These are phyloP conservation scores for Cyberlindnera japonica DNA, from an alignment of 805 yeast species.

Conservation along the genomic window DNA sequence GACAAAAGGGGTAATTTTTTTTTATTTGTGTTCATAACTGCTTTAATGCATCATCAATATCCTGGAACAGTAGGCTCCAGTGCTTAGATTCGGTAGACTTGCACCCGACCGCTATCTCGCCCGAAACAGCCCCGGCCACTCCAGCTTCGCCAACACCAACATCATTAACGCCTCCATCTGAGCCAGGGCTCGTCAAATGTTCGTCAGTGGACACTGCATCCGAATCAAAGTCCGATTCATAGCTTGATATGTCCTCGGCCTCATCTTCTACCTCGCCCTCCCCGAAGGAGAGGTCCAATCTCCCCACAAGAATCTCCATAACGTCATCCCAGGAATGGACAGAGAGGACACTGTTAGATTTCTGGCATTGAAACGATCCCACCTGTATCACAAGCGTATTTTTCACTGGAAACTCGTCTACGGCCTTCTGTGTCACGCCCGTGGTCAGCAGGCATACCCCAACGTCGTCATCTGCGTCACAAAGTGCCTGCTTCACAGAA, in stretches of 20 bases:
- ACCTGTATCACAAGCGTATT: slow-evolving; percentile 19
- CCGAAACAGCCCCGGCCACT: too few species aligned
- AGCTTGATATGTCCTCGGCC: slow-evolving; percentile 13
- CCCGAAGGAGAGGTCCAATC: slow-evolving; percentile 15
- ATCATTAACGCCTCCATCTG: neutral
- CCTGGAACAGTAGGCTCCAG: slow-evolving; percentile 24
- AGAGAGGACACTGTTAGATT: slow-evolving; percentile 1
- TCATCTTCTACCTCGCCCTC: slow-evolving; percentile 20
- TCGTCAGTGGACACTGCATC: slow-evolving; percentile 3
- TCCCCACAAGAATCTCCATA: slow-evolving; percentile 24
- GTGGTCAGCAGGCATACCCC: slow-evolving; percentile 20
- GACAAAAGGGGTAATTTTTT: too few species aligned
- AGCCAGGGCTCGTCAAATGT: too few species aligned
- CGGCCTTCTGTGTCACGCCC: neutral
- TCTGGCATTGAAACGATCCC: slow-evolving; percentile 1
- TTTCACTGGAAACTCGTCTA: slow-evolving; percentile 11
- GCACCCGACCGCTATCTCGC: too few species aligned
- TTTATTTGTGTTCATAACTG: slow-evolving; percentile 7
- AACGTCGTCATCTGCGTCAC: slow-evolving; percentile 3
- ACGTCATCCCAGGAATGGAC: slow-evolving; percentile 24
- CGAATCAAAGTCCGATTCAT: slow-evolving; percentile 16
- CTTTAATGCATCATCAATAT: slow-evolving; percentile 23
- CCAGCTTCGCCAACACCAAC: too few species aligned
- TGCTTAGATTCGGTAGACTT: slow-evolving; percentile 1
- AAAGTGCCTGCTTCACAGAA: slow-evolving; percentile 1